Base-by-base conservation (phyloP, 2,329 filamentous ascomycete genomes). In the Huntiella abstrusa region DNA sequence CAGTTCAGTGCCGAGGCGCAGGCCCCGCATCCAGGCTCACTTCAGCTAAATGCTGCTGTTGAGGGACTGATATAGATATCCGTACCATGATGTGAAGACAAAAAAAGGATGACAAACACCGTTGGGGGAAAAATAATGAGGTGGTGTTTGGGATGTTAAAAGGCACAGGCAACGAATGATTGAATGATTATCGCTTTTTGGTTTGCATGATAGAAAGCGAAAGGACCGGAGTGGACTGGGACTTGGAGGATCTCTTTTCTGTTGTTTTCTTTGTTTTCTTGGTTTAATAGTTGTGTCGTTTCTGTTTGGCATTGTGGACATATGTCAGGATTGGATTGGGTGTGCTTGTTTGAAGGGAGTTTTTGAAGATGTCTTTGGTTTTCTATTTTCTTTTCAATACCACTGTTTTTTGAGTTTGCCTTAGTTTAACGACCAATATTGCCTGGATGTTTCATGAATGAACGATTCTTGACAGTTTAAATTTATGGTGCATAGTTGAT, bases 1-100 rank as follows among this genome's bases (percentile, higher is more conserved):
- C 77, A 77, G 48, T 76, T 96, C 57, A 73, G 77, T 10, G 77
- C 79, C 2, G 83, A 93, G 54, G 80, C 83, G 51, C 87, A 95
- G 62, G 74, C 78, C 57, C 79, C n/a, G 73, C 8, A 83, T 92
- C 50, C 77, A 80, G 60, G 75, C 74, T 52, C 84, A 80, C 65
- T 93, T 94, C 64, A 70, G 72, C 57, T 85, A 72, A 56, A 36
- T 45, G 5, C 22, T 22, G 35, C 28, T 22, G 35, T 13, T 5
- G 11, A 16, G 13, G n/a, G 15, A 15, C 10, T 33, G 16, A 17
- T 12, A 28, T 41, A 8, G 15, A 32, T 40, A 33, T 19, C n/a
- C 7, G 16, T 37, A 28, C 8, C 22, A 28, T 28, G 22, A 7
- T 28, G 22, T 28, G 22, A 10, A 32, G 28, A 16, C 16, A 35